phyloP scores from a whole-genome alignment of 208 protist species.

The Histomonas meleagridis region DNA sequence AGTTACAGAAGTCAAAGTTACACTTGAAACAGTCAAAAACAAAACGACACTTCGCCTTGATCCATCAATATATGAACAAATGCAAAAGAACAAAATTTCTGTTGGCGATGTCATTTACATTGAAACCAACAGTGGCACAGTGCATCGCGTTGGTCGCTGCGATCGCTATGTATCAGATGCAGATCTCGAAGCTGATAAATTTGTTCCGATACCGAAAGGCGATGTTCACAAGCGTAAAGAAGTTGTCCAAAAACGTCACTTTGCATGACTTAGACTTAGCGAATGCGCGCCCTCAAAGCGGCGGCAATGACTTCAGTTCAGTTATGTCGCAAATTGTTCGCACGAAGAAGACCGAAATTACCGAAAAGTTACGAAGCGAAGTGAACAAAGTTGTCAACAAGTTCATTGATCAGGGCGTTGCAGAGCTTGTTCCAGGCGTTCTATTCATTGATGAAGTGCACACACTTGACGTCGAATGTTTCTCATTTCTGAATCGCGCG shows the following conservation, averaged over 20 bases:
- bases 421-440: slow-evolving; percentile 97
- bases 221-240: slow-evolving; percentile 99
- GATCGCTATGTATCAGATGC: slow-evolving; percentile 57
- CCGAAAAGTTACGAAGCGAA: slow-evolving; percentile 94
- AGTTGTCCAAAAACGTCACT: slow-evolving; percentile 84
- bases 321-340: slow-evolving; percentile 74
- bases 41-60: slow-evolving; percentile 95
- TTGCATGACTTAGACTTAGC: slow-evolving; percentile 98
- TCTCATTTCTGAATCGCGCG: slow-evolving; percentile 98
- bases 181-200: slow-evolving; percentile 84
- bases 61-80: slow-evolving; percentile 89
- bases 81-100: slow-evolving; percentile 89
- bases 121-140: slow-evolving; percentile 76
- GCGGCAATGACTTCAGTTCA: background rate
- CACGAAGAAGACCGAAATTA: slow-evolving; percentile 98
- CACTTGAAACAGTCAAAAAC: slow-evolving; percentile 88
- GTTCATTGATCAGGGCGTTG: slow-evolving; percentile 98
- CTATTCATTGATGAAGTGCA: slow-evolving; percentile 99
- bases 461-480: slow-evolving; percentile 99
- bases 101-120: slow-evolving; percentile 99
- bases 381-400: slow-evolving; percentile 99
- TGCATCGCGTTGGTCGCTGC: slow-evolving; percentile 73
- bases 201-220: slow-evolving; percentile 97
- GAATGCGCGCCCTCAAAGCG: slow-evolving; percentile 51
- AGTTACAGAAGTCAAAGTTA: slow-evolving; percentile 91